phyloP scores from a whole-genome alignment of 192 early-diverging fungal species.

The Coemansia sp. region DNA sequence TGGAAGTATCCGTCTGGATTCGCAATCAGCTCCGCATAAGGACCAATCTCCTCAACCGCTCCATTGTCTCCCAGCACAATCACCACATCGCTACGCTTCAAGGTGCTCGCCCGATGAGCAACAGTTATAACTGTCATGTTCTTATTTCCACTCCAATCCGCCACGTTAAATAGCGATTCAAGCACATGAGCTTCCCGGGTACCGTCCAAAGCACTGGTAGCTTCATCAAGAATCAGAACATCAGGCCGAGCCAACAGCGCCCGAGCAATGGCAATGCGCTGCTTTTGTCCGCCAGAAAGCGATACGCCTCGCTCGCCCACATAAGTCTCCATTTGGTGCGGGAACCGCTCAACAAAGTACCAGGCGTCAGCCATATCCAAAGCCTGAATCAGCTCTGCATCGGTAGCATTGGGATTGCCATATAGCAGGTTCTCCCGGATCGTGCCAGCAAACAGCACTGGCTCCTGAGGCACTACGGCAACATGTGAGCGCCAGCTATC shows the following conservation, averaged over 20 bases:
- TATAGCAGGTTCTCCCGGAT: conserved; percentile 73
- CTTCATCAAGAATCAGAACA: conserved; percentile 76
- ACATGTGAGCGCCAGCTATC: conserved; percentile 62
- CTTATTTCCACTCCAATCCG: conserved; percentile 1
- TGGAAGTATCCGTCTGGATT: conserved; percentile 57
- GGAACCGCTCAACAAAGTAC: conserved; percentile 71
- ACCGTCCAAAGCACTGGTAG: conserved; percentile 74
- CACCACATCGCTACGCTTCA: conserved; percentile 72
- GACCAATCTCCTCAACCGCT: conserved; percentile 63
- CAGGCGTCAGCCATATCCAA: conserved; percentile 32
- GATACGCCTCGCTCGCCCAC: conserved; percentile 76
- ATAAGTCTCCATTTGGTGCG: conserved; percentile 82
- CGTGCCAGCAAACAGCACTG: conserved; percentile 64
- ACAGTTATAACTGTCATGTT: conserved; percentile 70
- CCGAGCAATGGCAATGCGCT: conserved; percentile 71
- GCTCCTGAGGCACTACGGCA: conserved; percentile 72
- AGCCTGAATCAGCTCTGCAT: conserved; percentile 65
- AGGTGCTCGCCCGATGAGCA: conserved; percentile 76
- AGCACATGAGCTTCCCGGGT: conserved; percentile 66
- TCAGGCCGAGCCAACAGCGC: conserved; percentile 74
- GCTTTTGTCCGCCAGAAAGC: conserved; percentile 64
- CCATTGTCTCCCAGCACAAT: conserved; percentile 62
- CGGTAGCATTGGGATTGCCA: conserved; percentile 61
- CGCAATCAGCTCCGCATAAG: conserved; percentile 63
- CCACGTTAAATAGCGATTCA: conserved; percentile 57